Base-by-base conservation (phyloP, 1,139 yeast species). In the Magnusiomyces fungicola region DNA sequence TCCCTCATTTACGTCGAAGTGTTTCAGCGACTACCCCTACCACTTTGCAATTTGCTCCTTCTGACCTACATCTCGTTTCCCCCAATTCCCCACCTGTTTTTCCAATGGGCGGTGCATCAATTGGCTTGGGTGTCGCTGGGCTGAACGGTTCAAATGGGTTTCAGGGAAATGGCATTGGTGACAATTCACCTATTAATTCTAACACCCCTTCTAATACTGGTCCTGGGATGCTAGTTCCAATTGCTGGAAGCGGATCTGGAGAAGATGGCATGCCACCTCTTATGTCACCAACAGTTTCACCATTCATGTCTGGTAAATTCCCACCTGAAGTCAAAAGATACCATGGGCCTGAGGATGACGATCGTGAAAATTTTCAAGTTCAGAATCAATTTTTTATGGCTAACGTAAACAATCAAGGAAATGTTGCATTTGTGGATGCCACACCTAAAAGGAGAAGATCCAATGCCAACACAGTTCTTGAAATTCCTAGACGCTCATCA, bases 261-360 rank as follows among this genome's bases (percentile, higher is more conserved):
- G 34, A 32, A 32, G 34, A 32, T 14, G 34, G 16, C 16, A 7
- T 32, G 34, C 34, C 34, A n/a, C 33, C 37, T 1, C 37, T 51
- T 9, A 46, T 48, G 30, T 51, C 54, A 4, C 54, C 54, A n/a
- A 46, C 37, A 3, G 50, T 49, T 5, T 51, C 54, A 4, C 54
- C 54, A 4, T 51, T 41, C 32, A 21, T 46, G 41, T 18, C 50
- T 7, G 43, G 46, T 12, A 37, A 48, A 18, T 48, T 48, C 18
- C 48, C 54, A 2, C 32, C 50, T 6, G 53, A 51, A 2, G 34
- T 38, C 10, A 51, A 51, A 41, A 43, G 51, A 16, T 14, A 16
- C 21, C 34, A 27, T 14, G 24, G 14, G 6, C 9, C 21, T 19
- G 14, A n/a, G 23, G n/a, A 36, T 36, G 23, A 36, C 16, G n/a